Base-by-base conservation (phyloP, 2,329 filamentous ascomycete genomes). In the Ophiostoma ulmi region DNA sequence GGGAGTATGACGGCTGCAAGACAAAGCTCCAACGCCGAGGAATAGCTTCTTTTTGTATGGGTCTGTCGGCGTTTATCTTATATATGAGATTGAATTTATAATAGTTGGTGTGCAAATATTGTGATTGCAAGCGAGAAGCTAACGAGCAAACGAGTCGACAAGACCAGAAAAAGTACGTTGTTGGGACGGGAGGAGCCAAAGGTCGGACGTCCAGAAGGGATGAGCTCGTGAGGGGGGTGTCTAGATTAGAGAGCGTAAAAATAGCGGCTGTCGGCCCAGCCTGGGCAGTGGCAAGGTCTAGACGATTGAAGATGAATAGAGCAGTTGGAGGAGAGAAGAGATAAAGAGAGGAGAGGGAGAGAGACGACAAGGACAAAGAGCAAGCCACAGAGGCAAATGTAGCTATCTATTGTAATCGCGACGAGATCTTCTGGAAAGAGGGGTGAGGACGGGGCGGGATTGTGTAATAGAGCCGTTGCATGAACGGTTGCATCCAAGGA, bases 351-450 rank as follows among this genome's bases (percentile, higher is more conserved):
- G 35, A 52, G 3, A 68, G 14, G 11, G 20, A 22, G n/a, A 44
- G n/a, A 38, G 55, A 13, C 17, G 17, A 35, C 8, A 70, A 11
- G 35, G 14, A 13, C 67, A 69, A 8, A 72, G 64, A 58, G 22
- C 52, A 58, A 58, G 52, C 52, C 52, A 55, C 48, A 58, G 52
- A 58, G 52, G 52, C 52, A 58, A 58, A 31, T 4, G 13, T 4
- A 58, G 52, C 52, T 58, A 58, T 58, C 52, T 26, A 58, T 58
- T 10, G 48, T 14, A 26, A 14, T 14, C 22, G 52, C 22, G 52
- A 58, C 52, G 17, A 14, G n/a, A 11, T 3, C 5, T 8, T 26
- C 10, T 26, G 22, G 48, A 26, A 58, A 26, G 52, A 26, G 52
- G 52, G 52, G 52, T 31, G 52, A 13, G 44, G n/a, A 17, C 52